Conservation (phyloP, 2,329 filamentous ascomycete species). For the Aspergillus fructus region DNA sequence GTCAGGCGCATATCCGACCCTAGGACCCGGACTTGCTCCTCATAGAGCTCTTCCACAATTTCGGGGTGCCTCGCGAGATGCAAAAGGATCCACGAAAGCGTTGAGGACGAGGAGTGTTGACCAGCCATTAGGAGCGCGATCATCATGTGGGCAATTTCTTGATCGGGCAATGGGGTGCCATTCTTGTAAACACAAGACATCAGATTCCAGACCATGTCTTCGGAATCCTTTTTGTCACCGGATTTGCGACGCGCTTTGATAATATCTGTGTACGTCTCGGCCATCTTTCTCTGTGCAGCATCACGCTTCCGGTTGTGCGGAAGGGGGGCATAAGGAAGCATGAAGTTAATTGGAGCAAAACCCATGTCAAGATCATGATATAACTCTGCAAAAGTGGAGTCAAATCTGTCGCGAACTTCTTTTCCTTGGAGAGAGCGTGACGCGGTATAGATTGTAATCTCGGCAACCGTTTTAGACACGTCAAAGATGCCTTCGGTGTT, state of each 20-base stretch:
- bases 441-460: constrained; percentile 87
- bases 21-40: constrained; percentile 74
- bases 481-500: constrained; percentile 67
- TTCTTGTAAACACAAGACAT: constrained; percentile 87
- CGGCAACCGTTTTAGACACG: constrained; percentile 73
- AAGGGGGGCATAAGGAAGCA: constrained; percentile 82
- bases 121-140: constrained; percentile 90
- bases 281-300: constrained; percentile 74
- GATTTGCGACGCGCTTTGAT: constrained; percentile 68
- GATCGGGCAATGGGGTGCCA: constrained; percentile 73
- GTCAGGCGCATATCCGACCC: constrained; percentile 73
- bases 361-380: constrained; percentile 91
- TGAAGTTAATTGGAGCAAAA: constrained; percentile 86
- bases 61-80: constrained; percentile 75
- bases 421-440: constrained; percentile 82
- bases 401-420: constrained; percentile 77
- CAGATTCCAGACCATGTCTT: constrained; percentile 87
- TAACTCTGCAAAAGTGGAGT: constrained; percentile 74
- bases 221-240: constrained; percentile 51
- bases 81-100: constrained; percentile 80
- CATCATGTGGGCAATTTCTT: constrained; percentile 90
- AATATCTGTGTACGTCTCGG: constrained; percentile 78
- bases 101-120: constrained; percentile 84
- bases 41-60: constrained; percentile 77
- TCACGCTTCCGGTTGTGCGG: constrained; percentile 86